Percentiles rank a stretch among this genome's conserved stretches.
Evolutionary conservation across 768 basidiomycete species (phyloP).

Genomic region (Russula compacta): DNA sequence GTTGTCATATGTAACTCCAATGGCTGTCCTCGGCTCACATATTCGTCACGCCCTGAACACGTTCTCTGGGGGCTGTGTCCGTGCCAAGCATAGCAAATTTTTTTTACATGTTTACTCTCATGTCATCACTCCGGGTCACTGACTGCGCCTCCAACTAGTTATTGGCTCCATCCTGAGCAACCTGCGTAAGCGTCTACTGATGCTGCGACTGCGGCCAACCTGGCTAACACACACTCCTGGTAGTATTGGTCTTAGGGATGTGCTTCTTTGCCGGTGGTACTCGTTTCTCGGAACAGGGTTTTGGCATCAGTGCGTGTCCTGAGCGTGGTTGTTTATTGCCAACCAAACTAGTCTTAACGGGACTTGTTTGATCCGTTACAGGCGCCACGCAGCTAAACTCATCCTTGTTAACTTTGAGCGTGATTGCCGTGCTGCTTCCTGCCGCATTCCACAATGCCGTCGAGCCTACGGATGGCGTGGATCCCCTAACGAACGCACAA

Average conservation of each 20-base stretch:
- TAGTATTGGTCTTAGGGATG: constrained; percentile 81
- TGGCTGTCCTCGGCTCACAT: no score
- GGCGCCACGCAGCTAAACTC: constrained; percentile 64
- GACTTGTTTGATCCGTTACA: constrained; percentile 15
- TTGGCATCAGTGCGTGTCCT: constrained; percentile 51
- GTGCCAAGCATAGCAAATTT: background rate
- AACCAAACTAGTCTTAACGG: background rate
- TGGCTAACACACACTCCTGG: background rate
- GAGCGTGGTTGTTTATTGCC: background rate
- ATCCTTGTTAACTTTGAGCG: constrained; percentile 67
- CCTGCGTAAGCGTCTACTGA: constrained; percentile 26
- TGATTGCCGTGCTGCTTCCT: constrained; percentile 69
- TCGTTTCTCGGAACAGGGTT: constrained; percentile 72
- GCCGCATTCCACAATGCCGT: constrained; percentile 67
- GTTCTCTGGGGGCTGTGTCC: background rate
- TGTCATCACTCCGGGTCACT: background rate
- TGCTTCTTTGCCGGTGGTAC: constrained; percentile 78
- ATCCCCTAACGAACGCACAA: constrained; percentile 22
- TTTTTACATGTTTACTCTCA: background rate
- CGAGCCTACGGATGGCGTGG: constrained; percentile 16
- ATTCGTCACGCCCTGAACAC: background rate
- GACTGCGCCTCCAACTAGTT: constrained; percentile 23
- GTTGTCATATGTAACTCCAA: background rate
- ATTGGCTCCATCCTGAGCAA: constrained; percentile 42
- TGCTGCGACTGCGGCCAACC: background rate